These are phyloP conservation scores for Saccharomyces mikatae DNA, from an alignment of 805 yeast genomes.

Conservation along the genomic window DNA sequence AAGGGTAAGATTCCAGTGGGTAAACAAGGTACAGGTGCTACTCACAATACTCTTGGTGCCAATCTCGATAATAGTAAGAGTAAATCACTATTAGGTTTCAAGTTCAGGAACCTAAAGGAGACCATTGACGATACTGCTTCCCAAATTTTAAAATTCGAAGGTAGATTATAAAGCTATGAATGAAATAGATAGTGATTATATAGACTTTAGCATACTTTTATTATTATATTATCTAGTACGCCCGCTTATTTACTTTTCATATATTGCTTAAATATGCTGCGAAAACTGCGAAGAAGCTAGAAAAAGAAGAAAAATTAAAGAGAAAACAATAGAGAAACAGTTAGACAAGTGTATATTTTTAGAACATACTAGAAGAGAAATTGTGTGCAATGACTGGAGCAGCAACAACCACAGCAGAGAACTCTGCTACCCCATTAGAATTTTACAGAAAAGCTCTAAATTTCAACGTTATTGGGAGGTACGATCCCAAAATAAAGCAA, in stretches of 20 bases:
- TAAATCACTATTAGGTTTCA: conserved; percentile 18
- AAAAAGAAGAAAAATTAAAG: neutral
- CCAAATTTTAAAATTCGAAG: conserved; percentile 18
- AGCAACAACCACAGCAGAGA: conserved; percentile 6
- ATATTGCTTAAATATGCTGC: neutral
- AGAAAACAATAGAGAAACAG: neutral
- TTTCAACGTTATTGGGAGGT: conserved; percentile 67
- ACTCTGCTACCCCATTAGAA: conserved; percentile 36
- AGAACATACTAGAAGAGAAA: neutral
- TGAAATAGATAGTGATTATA: neutral
- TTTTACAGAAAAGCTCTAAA: conserved; percentile 62
- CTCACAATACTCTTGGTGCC: conserved; percentile 1
- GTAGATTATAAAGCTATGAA: conserved; percentile 5
- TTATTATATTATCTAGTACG: neutral
- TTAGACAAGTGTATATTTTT: neutral
- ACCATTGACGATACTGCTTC: conserved; percentile 20
- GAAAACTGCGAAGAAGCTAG: neutral
- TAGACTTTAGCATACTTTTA: neutral
- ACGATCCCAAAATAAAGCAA: conserved; percentile 65
- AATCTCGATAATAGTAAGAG: conserved; percentile 14
- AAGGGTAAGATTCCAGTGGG: conserved; percentile 40
- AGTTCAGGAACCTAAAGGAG: conserved; percentile 15
- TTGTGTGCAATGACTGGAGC: conserved; percentile 6
- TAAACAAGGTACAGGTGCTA: conserved; percentile 22
- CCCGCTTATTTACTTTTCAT: no score